Evolutionary conservation across 306 rosid species (phyloP).

Genomic region (Rubus idaeus): DNA sequence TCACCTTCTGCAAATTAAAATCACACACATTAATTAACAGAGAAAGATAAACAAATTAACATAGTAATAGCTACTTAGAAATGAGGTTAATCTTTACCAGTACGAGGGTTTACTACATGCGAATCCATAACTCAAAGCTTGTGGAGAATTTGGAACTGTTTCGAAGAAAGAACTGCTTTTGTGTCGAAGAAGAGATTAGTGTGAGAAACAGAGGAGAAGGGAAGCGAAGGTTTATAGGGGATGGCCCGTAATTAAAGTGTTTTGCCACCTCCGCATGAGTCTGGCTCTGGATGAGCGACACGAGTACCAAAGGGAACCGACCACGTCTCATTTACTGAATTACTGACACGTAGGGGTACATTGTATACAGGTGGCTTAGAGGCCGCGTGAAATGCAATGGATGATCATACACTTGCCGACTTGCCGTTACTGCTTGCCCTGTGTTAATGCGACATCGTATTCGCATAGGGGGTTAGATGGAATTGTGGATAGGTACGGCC

Average conservation of each 20-base stretch:
- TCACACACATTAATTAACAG: not conserved
- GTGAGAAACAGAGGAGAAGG: not conserved
- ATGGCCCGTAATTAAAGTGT: not conserved
- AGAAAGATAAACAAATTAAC: not conserved
- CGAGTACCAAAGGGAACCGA: conserved; percentile 25
- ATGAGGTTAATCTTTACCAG: conserved; percentile 17
- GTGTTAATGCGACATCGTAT: not conserved
- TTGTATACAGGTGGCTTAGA: conserved; percentile 13
- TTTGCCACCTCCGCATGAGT: conserved; percentile 44
- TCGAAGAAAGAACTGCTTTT: not conserved
- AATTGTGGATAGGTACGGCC: not conserved
- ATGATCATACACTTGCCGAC: not conserved
- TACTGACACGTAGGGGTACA: conserved; percentile 36
- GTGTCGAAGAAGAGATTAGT: not conserved
- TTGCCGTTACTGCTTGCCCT: not conserved
- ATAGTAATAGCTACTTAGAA: not conserved
- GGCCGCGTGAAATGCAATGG: not conserved
- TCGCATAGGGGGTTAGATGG: not conserved
- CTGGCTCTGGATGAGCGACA: conserved; percentile 30
- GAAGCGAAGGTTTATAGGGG: conserved; percentile 27
- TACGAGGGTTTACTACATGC: conserved; percentile 5
- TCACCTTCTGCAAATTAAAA: conserved; percentile 31
- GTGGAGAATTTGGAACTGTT: not conserved
- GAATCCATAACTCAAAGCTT: conserved; percentile 31
- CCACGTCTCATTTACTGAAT: conserved; percentile 18